phyloP scores from a whole-genome alignment of 2,329 filamentous ascomycete genomes.

The Colletotrichum karsti region DNA sequence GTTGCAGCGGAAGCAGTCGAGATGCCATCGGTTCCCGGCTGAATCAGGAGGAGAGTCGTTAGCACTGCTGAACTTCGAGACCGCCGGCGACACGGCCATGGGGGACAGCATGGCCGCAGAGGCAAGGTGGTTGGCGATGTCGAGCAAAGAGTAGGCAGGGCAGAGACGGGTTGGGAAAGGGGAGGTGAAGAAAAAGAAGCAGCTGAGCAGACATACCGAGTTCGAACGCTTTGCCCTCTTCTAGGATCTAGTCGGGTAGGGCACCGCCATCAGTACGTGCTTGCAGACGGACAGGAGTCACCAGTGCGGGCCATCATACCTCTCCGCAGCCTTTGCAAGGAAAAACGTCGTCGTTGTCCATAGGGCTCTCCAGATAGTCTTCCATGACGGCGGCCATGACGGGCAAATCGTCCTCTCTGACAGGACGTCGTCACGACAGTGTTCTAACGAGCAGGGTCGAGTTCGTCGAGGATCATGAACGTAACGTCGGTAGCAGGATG shows the following conservation, averaged over 20 bases:
- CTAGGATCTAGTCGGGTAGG: conserved; percentile 75
- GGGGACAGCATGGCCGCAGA: conserved; percentile 12
- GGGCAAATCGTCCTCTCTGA: conserved; percentile 25
- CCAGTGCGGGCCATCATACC: conserved; percentile 57
- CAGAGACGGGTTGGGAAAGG: not conserved
- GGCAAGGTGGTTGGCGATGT: not conserved
- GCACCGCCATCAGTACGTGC: conserved; percentile 27
- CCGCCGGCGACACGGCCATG: conserved; percentile 19
- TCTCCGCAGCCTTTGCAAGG: conserved; percentile 95
- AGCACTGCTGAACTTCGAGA: conserved; percentile 34
- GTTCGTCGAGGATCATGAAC: conserved; percentile 24
- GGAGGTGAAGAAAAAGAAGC: not conserved
- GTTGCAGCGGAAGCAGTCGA: conserved; percentile 98
- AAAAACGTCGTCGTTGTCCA: conserved; percentile 85
- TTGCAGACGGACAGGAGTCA: conserved; percentile 16
- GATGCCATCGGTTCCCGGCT: conserved; percentile 96
- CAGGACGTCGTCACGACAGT: conserved; percentile 22
- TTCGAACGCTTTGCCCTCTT: conserved; percentile 98
- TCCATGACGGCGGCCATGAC: conserved; percentile 62
- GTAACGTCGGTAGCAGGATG: conserved; percentile 1
- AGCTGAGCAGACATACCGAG: conserved; percentile 70
- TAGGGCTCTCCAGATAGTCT: conserved; percentile 69
- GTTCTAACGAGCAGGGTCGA: conserved; percentile 11
- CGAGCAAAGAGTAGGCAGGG: not conserved
- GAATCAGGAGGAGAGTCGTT: conserved; percentile 32